Conservation (phyloP, 1,139 yeast genomes). For the Pichia sp. region DNA sequence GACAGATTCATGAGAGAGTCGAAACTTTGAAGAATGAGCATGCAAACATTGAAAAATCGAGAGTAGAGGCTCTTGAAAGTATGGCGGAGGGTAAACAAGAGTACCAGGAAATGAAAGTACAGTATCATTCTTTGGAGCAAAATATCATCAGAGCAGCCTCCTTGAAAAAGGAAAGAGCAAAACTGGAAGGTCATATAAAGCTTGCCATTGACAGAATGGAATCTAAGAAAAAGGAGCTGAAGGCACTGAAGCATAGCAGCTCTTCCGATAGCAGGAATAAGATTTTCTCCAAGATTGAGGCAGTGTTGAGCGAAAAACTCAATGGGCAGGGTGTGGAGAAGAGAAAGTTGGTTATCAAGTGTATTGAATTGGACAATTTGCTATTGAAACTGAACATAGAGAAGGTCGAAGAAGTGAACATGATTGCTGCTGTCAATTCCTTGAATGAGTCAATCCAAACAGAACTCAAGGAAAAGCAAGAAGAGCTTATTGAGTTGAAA, state of each 20-base stretch:
- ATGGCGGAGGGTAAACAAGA: neutral
- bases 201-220: slow-evolving; percentile 19
- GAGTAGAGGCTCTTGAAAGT: too few relatives aligned
- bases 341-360: slow-evolving; percentile 8
- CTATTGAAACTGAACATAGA: slow-evolving; percentile 11
- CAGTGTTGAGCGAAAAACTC: slow-evolving; percentile 13
- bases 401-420: slow-evolving; percentile 32
- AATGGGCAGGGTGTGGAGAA: slow-evolving; percentile 5
- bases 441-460: slow-evolving; percentile 33
- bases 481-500: slow-evolving; percentile 27
- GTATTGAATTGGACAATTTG: slow-evolving; percentile 14
- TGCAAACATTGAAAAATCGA: slow-evolving; percentile 2
- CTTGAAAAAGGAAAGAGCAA: slow-evolving; percentile 3
- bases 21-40: slow-evolving; percentile 11
- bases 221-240: slow-evolving; percentile 19
- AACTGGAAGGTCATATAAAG: slow-evolving; percentile 6
- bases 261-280: slow-evolving; percentile 16
- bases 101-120: neutral
- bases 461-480: slow-evolving; percentile 28
- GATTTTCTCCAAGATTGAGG: slow-evolving; percentile 23
- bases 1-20: slow-evolving; percentile 19
- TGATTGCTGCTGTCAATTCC: slow-evolving; percentile 27
- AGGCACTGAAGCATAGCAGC: slow-evolving; percentile 13
- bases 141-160: slow-evolving; percentile 1
- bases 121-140: slow-evolving; percentile 1